phyloP scores from a whole-genome alignment of 176 grass and related monocot genomes.

The Eragrostis curvula region DNA sequence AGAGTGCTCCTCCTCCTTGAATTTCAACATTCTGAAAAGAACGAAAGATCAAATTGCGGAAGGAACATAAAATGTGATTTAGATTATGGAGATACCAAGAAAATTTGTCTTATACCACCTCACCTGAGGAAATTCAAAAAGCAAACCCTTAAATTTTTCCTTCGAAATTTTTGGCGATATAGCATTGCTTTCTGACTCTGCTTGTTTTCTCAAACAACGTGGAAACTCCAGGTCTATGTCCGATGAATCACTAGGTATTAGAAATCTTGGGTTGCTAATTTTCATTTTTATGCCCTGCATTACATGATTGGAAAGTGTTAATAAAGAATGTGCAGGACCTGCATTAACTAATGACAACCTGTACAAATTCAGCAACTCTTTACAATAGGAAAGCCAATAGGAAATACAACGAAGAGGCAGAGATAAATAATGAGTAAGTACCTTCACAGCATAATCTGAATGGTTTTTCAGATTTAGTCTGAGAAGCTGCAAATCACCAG shows the following conservation, averaged over 20 bases:
- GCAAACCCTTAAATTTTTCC: conserved; percentile 51
- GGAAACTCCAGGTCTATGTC: conserved; percentile 65
- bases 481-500: conserved; percentile 80
- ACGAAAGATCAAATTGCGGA: conserved; percentile 37
- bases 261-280: conserved; percentile 82
- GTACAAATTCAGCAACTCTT: conserved; percentile 23
- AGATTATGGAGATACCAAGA: conserved; percentile 14
- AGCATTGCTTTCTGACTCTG: conserved; percentile 45
- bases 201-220: conserved; percentile 62
- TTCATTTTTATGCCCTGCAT: conserved; percentile 95
- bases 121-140: conserved; percentile 93
- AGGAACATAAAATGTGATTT: neutral
- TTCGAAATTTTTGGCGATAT: conserved; percentile 32
- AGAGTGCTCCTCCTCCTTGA: conserved; percentile 65
- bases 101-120: conserved; percentile 41
- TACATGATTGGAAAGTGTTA: conserved; percentile 42
- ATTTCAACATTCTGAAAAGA: conserved; percentile 66
- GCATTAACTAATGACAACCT: conserved; percentile 13
- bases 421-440: conserved; percentile 38
- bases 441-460: conserved; percentile 90
- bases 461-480: conserved; percentile 74
- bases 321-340: conserved; percentile 12
- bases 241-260: conserved; percentile 63
- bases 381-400: conserved; percentile 36
- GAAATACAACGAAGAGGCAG: neutral